Conservation (phyloP, 768 basidiomycete species). For the Pulveroboletus sp. region DNA sequence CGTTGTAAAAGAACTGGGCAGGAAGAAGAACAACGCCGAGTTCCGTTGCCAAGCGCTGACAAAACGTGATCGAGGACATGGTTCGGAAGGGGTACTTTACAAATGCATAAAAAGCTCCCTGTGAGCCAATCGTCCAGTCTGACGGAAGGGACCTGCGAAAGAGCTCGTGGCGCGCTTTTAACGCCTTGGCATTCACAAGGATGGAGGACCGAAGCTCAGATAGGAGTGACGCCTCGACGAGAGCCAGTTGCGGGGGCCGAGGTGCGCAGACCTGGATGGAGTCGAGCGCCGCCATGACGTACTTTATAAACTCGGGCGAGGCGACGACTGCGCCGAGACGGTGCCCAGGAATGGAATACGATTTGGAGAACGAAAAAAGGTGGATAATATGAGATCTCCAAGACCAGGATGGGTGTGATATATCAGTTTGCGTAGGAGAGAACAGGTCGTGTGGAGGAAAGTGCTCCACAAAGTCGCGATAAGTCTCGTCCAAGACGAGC, state of each 20-base stretch:
- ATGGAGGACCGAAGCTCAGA: slow-evolving; percentile 50
- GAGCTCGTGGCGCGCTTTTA: slow-evolving; percentile 49
- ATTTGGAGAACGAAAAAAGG: slow-evolving; percentile 78
- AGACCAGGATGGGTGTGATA: slow-evolving; percentile 18
- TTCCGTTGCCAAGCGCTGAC: slow-evolving; percentile 52
- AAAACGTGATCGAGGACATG: slow-evolving; percentile 48
- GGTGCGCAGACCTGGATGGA: slow-evolving; percentile 79
- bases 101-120: slow-evolving; percentile 77
- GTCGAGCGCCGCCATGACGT: slow-evolving; percentile 61
- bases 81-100: slow-evolving; percentile 59
- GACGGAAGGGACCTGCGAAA: slow-evolving; percentile 47
- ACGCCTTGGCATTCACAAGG: slow-evolving; percentile 40
- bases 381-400: slow-evolving; percentile 66
- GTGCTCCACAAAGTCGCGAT: slow-evolving; percentile 69
- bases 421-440: slow-evolving; percentile 14
- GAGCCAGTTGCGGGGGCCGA: slow-evolving; percentile 63
- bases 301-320: slow-evolving; percentile 45
- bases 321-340: slow-evolving; percentile 71
- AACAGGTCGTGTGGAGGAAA: slow-evolving; percentile 57
- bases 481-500: slow-evolving; percentile 83
- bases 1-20: slow-evolving; percentile 51
- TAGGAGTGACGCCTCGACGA: slow-evolving; percentile 49
- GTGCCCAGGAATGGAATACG: slow-evolving; percentile 77
- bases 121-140: slow-evolving; percentile 58
- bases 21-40: slow-evolving; percentile 66